These are phyloP conservation scores for Aphanomyces stellatus DNA, from an alignment of 352 stramenopile species.

Conservation along the genomic window DNA sequence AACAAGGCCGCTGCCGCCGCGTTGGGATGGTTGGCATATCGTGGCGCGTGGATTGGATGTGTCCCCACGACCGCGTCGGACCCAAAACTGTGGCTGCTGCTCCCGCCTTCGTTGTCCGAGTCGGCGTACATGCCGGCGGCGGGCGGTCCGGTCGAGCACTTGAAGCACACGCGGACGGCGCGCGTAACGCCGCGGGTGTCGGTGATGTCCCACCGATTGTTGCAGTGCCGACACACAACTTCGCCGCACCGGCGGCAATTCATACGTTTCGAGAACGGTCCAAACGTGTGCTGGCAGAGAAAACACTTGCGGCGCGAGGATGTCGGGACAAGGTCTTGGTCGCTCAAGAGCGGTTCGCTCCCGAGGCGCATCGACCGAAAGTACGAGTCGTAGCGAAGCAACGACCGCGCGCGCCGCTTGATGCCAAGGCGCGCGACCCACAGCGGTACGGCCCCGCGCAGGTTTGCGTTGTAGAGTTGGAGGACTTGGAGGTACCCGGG, in stretches of 20 bases:
- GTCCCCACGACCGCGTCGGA: neutral
- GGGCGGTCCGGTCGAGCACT: conserved; percentile 4
- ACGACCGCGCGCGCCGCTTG: neutral
- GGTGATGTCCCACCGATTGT: conserved; percentile 7
- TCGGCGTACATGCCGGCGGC: neutral
- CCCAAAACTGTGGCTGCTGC: neutral
- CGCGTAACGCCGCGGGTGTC: neutral
- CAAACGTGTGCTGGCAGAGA: conserved; percentile 6
- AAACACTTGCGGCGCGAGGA: conserved; percentile 9
- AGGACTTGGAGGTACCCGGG: neutral
- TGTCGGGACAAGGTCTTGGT: neutral
- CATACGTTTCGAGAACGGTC: neutral
- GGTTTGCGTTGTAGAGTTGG: conserved; percentile 5
- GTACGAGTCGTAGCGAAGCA: conserved; percentile 2
- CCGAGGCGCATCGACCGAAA: neutral
- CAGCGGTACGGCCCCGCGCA: neutral
- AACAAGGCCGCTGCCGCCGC: too few relatives aligned
- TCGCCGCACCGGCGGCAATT: conserved; percentile 15
- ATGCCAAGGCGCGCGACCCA: conserved; percentile 9
- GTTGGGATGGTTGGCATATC: neutral
- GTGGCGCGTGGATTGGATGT: neutral
- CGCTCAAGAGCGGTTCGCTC: neutral
- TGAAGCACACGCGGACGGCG: neutral
- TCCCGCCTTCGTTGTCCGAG: neutral
- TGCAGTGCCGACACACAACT: conserved; percentile 14